Percentiles rank a stretch among this genome's conserved stretches.
These are phyloP conservation scores for Haplographium delicatum DNA, from an alignment of 495 filamentous ascomycete species.

Conservation along the genomic window DNA sequence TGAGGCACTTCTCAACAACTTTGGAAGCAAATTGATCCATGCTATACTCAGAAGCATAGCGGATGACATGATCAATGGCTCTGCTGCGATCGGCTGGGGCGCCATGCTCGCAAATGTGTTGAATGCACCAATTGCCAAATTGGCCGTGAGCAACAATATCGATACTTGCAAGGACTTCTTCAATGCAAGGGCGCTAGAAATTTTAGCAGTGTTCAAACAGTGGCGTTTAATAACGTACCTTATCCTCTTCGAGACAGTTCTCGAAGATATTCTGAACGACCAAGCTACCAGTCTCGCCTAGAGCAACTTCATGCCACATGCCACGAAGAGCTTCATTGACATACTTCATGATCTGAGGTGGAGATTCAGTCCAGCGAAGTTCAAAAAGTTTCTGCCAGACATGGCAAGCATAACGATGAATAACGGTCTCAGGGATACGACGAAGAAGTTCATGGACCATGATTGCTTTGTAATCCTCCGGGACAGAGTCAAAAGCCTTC, in stretches of 20 bases:
- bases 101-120: conserved; percentile 98
- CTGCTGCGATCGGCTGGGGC: conserved; percentile 84
- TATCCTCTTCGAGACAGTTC: conserved; percentile 97
- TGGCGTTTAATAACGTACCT: conserved; percentile 50
- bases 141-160: conserved; percentile 97
- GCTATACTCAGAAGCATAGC: conserved; percentile 90
- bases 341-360: conserved; percentile 96
- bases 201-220: conserved; percentile 4
- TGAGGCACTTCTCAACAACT: conserved; percentile 97
- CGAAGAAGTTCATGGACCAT: conserved; percentile 97
- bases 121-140: conserved; percentile 99
- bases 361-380: conserved; percentile 87
- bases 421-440: conserved; percentile 94
- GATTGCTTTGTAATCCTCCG: conserved; percentile 93
- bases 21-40: conserved; percentile 99
- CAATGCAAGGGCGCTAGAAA: conserved; percentile 82
- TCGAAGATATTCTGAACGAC: conserved; percentile 99
- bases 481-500: conserved; percentile 95
- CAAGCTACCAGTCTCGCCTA: conserved; percentile 94
- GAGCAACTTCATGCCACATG: conserved; percentile 98
- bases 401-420: conserved; percentile 97
- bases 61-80: conserved; percentile 91
- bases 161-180: conserved; percentile 89
- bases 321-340: conserved; percentile 93
- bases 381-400: conserved; percentile 99